Percentiles rank a stretch among this genome's conserved stretches.
These are phyloP conservation scores for Xylaria sp. DNA, from an alignment of 495 filamentous ascomycete genomes.

Conservation along the genomic window DNA sequence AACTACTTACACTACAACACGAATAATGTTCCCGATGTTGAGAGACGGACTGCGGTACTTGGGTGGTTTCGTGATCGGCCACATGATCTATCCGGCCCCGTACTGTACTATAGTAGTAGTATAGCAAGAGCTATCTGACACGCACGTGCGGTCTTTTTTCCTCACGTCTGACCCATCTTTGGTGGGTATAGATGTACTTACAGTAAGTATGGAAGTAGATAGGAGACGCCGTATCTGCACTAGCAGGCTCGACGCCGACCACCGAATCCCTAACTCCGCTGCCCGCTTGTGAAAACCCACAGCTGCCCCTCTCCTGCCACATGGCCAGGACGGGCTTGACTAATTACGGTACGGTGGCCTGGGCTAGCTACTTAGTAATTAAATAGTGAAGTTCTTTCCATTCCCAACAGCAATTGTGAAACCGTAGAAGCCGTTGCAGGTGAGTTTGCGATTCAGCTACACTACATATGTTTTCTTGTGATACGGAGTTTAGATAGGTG, in stretches of 20 bases:
- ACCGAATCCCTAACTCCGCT: constrained; percentile 19
- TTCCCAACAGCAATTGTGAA: not conserved
- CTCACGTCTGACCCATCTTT: not conserved
- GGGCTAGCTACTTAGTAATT: not conserved
- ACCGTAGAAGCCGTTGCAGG: not conserved
- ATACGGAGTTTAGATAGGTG: no score
- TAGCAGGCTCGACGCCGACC: not conserved
- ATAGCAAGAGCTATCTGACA: not conserved
- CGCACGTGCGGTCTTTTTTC: not conserved
- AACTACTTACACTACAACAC: not conserved
- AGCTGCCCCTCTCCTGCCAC: not conserved
- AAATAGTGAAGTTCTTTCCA: not conserved
- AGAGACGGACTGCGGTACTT: not conserved
- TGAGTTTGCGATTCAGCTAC: not conserved
- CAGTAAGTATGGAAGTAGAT: no score
- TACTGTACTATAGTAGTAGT: no score
- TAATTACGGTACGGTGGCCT: not conserved
- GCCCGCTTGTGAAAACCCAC: not conserved
- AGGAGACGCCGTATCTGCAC: not conserved
- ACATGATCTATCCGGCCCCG: not conserved
- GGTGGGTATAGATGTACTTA: no score
- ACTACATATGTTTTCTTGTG: no score
- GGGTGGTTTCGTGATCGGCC: not conserved
- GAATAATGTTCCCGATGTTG: not conserved
- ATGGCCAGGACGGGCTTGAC: not conserved